Evolutionary conservation across 331 rosid genomes (phyloP), one percentile per base, ranked within the genome.

Genomic region (Cydonia oblonga): DNA sequence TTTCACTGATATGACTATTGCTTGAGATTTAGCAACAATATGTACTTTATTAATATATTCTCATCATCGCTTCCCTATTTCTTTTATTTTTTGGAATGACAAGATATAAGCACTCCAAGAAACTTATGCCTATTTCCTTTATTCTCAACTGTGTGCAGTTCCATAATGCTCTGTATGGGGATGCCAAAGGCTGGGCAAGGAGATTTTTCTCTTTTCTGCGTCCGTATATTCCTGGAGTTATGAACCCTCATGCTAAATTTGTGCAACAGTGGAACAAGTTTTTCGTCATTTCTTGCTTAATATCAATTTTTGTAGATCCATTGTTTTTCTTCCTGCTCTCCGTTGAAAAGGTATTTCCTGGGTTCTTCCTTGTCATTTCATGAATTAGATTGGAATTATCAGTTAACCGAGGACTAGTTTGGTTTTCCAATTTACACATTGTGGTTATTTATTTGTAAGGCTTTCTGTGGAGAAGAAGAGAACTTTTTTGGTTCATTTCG

Each of bases 281-380:
- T 78, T 85, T 89, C 25, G 90, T 75, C 78, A 87, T 88, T 70
- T 79, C 93, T 80, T 88, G 96, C 87, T 76, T 87, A 66, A 64
- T 84, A 66, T 93, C 98, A 69, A 77, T 87, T 75, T 92, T 90
- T 74, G 81, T 92, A 46, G 96, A 92, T 69, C 98, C 98, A 2
- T 81, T 92, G 65, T 86, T 90, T 83, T 92, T 90, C 89, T 87
- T 87, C 79, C 29, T 86, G 81, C 83, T 88, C 13, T 82, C 79
- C 61, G 90, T 79, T 65, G 26, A 51, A 3, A 0, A 80, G 90
- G 96, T 92, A 84, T 62, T 30, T 7, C 35, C 53, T 26, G 22
- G 68, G 68, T 28, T 29, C 35, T 66, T 14, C 59, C 64, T 15
- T 57, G 57, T 76, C 8, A 59, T 69, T 69, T 57, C 32, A 7